These are phyloP conservation scores for Rhytidhysteron rufulum DNA, from an alignment of 2,329 filamentous ascomycete genomes.

Conservation along the genomic window DNA sequence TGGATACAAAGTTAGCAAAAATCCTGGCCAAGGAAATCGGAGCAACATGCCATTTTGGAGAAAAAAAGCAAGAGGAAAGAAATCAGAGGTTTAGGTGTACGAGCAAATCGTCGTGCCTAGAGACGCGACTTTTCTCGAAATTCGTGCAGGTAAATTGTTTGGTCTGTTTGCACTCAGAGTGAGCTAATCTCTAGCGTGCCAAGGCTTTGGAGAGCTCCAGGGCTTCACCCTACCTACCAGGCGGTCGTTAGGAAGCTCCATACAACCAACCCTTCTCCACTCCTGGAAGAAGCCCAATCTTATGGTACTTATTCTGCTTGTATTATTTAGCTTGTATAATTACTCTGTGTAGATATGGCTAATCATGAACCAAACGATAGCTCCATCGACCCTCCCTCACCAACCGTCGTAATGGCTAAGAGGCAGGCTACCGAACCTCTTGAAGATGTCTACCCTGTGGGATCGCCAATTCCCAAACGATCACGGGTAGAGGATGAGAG, in stretches of 20 bases:
- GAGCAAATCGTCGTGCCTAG: conserved; percentile 25
- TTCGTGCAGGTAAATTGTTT: conserved; percentile 23
- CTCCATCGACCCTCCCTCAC: neutral
- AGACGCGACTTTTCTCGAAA: conserved; percentile 30
- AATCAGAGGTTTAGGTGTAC: conserved; percentile 28
- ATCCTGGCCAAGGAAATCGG: too few species aligned
- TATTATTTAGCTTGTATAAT: too few species aligned
- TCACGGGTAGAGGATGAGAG: conserved; percentile 44
- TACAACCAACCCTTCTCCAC: too few species aligned
- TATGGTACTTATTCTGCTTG: too few species aligned
- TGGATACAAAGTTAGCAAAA: conserved; percentile 8
- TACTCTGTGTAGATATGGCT: too few species aligned
- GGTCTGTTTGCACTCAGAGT: conserved; percentile 19
- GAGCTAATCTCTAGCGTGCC: conserved; percentile 11
- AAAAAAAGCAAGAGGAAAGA: conserved; percentile 23
- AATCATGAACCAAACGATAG: too few species aligned
- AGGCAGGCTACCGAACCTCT: conserved; percentile 44
- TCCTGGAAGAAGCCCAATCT: too few species aligned
- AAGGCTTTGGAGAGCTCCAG: conserved; percentile 5
- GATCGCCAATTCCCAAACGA: conserved; percentile 48
- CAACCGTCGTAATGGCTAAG: conserved; percentile 41
- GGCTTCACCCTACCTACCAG: conserved; percentile 5
- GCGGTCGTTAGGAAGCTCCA: too few species aligned
- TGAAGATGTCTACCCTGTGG: conserved; percentile 35
- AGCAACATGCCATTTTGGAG: too few species aligned